Conservation (phyloP, 176 grass and related monocot genomes). For the Oryza longistaminata region DNA sequence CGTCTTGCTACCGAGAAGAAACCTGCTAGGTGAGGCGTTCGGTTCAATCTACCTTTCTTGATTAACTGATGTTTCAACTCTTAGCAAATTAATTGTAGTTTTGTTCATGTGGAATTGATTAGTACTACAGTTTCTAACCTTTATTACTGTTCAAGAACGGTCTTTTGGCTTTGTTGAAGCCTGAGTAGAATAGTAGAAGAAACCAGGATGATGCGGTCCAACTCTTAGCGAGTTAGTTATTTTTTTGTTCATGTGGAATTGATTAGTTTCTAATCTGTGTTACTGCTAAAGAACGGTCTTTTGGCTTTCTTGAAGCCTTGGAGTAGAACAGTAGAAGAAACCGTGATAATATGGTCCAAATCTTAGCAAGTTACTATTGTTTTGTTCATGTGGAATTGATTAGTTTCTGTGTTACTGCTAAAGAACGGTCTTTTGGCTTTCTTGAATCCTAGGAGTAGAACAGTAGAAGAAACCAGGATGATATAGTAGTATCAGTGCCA, state of each 20-base stretch:
- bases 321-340: too few relatives aligned
- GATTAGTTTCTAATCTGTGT: too few relatives aligned
- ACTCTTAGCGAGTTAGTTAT: too few relatives aligned
- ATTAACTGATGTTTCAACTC: not conserved
- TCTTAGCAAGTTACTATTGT: too few relatives aligned
- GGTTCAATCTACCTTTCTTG: slow-evolving; percentile 13
- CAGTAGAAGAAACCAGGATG: not conserved
- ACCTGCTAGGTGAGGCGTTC: slow-evolving; percentile 46
- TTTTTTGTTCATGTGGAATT: too few relatives aligned
- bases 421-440: not conserved
- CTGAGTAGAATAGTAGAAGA: not conserved
- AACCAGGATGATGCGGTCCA: not conserved
- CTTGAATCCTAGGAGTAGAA: not conserved
- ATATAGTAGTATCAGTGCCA: not conserved
- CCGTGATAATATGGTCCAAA: too few relatives aligned
- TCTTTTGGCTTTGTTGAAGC: not conserved
- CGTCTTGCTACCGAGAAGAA: slow-evolving; percentile 55
- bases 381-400: too few relatives aligned
- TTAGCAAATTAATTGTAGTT: not conserved
- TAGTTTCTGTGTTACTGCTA: not conserved
- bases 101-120: not conserved
- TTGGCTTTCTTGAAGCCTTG: too few relatives aligned
- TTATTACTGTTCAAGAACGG: not conserved
- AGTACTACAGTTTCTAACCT: not conserved
- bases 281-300: too few relatives aligned